Percentiles rank a stretch among this genome's conserved stretches.
phyloP scores from a whole-genome alignment of 2,329 filamentous ascomycete species.

The Aspergillus sp. region DNA sequence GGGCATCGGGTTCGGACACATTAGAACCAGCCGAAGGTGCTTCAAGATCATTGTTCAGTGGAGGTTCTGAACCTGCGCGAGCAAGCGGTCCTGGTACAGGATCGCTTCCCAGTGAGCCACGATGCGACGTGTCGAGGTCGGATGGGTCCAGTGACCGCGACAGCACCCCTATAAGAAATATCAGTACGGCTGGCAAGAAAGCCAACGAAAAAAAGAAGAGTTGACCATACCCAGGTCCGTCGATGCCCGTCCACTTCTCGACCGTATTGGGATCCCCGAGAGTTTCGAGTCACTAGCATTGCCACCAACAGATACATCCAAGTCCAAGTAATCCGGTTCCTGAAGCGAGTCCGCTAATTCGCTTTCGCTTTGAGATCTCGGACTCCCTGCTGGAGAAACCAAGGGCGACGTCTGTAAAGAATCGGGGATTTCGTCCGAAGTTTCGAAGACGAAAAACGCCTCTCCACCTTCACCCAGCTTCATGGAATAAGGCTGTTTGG shows the following conservation, averaged over 20 bases:
- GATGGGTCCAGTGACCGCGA: constrained; percentile 32
- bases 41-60: constrained; percentile 32
- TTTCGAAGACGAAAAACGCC: constrained; percentile 98
- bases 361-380: constrained; percentile 39
- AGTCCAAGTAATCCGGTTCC: constrained; percentile 45
- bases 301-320: constrained; percentile 22
- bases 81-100: constrained; percentile 32
- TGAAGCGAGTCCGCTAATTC: constrained; percentile 31
- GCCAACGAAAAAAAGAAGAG: not conserved
- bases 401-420: constrained; percentile 90
- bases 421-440: constrained; percentile 81
- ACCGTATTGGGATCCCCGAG: constrained; percentile 21
- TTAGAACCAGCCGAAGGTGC: constrained; percentile 19
- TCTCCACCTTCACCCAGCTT: constrained; percentile 96
- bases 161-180: constrained; percentile 24
- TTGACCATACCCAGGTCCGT: constrained; percentile 38
- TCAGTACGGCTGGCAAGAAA: constrained; percentile 2
- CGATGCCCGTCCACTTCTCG: constrained; percentile 30
- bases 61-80: constrained; percentile 47
- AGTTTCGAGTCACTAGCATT: constrained; percentile 17
- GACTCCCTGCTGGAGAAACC: constrained; percentile 81
- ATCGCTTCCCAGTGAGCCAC: constrained; percentile 25
- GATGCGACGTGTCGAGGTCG: constrained; percentile 16
- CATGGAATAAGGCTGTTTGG: constrained; percentile 91
- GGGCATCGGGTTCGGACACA: constrained; percentile 9